Conservation (phyloP, 495 filamentous ascomycete genomes). For the Amphirosellinia nigrospora region DNA sequence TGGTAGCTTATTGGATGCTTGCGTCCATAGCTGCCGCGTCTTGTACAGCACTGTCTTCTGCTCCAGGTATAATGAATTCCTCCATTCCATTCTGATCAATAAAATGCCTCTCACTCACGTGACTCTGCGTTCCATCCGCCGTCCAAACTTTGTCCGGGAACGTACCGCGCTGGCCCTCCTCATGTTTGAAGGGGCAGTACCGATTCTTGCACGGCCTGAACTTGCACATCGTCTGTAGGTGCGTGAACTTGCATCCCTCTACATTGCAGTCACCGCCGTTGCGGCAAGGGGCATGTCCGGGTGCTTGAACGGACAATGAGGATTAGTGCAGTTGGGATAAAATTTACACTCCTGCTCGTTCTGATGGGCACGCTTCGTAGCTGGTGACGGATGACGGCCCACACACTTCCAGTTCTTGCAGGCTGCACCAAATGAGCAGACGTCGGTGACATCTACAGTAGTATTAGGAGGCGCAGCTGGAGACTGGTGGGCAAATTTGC, state of each 20-base stretch:
- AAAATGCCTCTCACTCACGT: conserved; percentile 93
- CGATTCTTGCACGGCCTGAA: conserved; percentile 90
- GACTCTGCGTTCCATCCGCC: conserved; percentile 61
- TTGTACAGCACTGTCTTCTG: conserved; percentile 33
- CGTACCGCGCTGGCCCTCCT: conserved; percentile 81
- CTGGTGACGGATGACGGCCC: conserved; percentile 90
- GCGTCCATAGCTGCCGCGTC: conserved; percentile 28
- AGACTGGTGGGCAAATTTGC: conserved; percentile 92
- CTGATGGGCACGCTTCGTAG: conserved; percentile 75
- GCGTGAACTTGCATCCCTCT: conserved; percentile 87
- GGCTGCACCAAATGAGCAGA: conserved; percentile 82
- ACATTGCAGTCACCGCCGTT: conserved; percentile 91
- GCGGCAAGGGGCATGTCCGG: conserved; percentile 79
- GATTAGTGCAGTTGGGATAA: conserved; percentile 91
- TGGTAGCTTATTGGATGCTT: conserved; percentile 15
- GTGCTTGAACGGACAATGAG: conserved; percentile 85
- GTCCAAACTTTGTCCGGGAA: conserved; percentile 94
- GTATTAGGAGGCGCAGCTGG: conserved; percentile 82
- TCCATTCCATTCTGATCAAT: conserved; percentile 70
- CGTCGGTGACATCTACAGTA: conserved; percentile 77
- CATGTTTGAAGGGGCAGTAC: conserved; percentile 86
- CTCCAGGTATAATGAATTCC: conserved; percentile 78
- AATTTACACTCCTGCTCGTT: conserved; percentile 90
- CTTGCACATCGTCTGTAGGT: conserved; percentile 81
- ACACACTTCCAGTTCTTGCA: conserved; percentile 97